These are phyloP conservation scores for Erodium moschatum DNA, from an alignment of 441 rosid genomes.

Conservation along the genomic window DNA sequence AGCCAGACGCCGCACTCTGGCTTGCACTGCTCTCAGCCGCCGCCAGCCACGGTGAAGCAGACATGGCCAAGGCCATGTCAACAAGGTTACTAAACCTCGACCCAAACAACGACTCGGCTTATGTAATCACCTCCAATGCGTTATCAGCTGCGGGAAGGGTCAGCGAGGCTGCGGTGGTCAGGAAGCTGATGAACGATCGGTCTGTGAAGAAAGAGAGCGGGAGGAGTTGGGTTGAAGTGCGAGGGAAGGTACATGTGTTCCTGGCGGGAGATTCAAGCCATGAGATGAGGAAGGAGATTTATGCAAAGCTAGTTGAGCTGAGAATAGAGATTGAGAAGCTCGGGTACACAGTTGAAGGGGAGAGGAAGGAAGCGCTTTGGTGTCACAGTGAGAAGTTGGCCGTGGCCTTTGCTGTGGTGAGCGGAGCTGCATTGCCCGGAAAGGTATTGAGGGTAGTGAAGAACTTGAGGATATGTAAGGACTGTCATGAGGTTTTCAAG, in stretches of 20 bases:
- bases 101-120: slow-evolving; percentile 32
- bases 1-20: slow-evolving; percentile 41
- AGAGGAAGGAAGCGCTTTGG: slow-evolving; percentile 30
- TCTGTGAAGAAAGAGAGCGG: slow-evolving; percentile 36
- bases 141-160: slow-evolving; percentile 28
- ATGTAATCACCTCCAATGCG: slow-evolving; percentile 29
- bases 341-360: slow-evolving; percentile 25
- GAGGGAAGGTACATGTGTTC: slow-evolving; percentile 33
- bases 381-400: slow-evolving; percentile 51
- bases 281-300: slow-evolving; percentile 22
- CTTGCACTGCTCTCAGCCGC: slow-evolving; percentile 29
- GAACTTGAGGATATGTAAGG: slow-evolving; percentile 46
- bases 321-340: slow-evolving; percentile 26
- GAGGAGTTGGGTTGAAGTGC: slow-evolving; percentile 38
- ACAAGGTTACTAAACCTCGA: slow-evolving; percentile 26
- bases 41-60: slow-evolving; percentile 23
- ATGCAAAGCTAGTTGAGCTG: slow-evolving; percentile 26
- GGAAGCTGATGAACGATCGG: slow-evolving; percentile 30
- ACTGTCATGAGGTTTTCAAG: slow-evolving; percentile 48
- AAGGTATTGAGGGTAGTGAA: slow-evolving; percentile 31
- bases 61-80: slow-evolving; percentile 26
- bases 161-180: slow-evolving; percentile 30
- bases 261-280: slow-evolving; percentile 31
- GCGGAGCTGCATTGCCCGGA: slow-evolving; percentile 23
- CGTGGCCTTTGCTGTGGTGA: slow-evolving; percentile 35